Evolutionary conservation across 257 asterid species (phyloP), one percentile per base, ranked within the genome.

Genomic region (Hygrophila difformis): DNA sequence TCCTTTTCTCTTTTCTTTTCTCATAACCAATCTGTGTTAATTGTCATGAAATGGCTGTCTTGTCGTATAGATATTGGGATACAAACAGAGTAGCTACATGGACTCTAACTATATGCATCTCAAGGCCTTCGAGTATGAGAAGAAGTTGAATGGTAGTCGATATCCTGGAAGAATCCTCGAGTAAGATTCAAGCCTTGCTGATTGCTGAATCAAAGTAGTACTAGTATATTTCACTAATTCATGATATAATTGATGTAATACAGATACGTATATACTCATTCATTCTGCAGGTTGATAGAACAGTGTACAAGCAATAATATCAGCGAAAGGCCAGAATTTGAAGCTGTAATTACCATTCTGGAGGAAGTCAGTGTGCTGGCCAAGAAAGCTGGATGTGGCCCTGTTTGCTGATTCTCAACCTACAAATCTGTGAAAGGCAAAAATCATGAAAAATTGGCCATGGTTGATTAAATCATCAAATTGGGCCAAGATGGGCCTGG

Each of bases 331-430:
- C 73, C 75, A 2, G 47, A 77, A 11, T 78, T 74, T 51, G 65
- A 31, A 46, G 18, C 18, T 0, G 72, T 71, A 12, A 78, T 78
- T 8, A 39, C n/a, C 18, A 59, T 74, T 61, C 54, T 77, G 39
- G 87, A 77, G 59, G 87, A 74, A 57, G 79, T 77, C 22, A 73
- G 41, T 55, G 39, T 13, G n/a, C n/a, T 57, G 59, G 46, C 69
- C n/a, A 47, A 69, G 40, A 68, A 41, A 31, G 59, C 64, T 18
- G 87, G 79, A 35, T 77, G 79, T 55, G n/a, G n/a, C n/a, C 66
- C 72, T 19, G 66, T 52, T 56, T 65, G 77, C 39, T 70, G 54
- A 69, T 0, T 15, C 3, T 15, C 42, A 0, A 33, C 17, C n/a
- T n/a, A n/a, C n/a, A n/a, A n/a, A n/a, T n/a, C n/a, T n/a, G n/a